Evolutionary conservation across 1,284 basidiomycete species (phyloP).

Genomic region (Pseudozyma thailandica): DNA sequence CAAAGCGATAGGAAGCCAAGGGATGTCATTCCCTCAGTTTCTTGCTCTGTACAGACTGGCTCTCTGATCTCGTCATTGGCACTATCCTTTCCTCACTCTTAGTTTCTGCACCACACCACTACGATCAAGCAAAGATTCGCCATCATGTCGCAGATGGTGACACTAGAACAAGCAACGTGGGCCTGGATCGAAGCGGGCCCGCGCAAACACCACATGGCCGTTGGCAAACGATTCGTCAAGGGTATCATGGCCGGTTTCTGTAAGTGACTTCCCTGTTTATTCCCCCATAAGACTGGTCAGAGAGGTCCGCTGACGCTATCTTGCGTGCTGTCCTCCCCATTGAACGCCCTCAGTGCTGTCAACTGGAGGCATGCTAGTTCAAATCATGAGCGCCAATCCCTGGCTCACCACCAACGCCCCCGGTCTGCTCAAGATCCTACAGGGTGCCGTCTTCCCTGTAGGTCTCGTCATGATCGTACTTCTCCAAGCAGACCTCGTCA

Average conservation of each 20-base stretch:
- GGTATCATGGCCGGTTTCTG: conserved; percentile 54
- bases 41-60: too few relatives aligned
- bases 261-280: conserved; percentile 9
- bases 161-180: conserved; percentile 59
- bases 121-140: background rate
- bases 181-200: conserved; percentile 56
- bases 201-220: conserved; percentile 42
- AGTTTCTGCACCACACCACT: too few relatives aligned
- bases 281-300: too few relatives aligned
- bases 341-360: conserved; percentile 35
- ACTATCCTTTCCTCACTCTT: background rate
- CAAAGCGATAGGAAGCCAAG: too few relatives aligned
- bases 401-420: conserved; percentile 56
- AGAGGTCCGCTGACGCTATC: too few relatives aligned
- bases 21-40: too few relatives aligned
- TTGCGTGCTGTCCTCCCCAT: too few relatives aligned
- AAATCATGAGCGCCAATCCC: conserved; percentile 56
- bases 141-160: conserved; percentile 53
- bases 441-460: conserved; percentile 55
- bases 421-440: conserved; percentile 54
- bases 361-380: conserved; percentile 53
- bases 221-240: conserved; percentile 53
- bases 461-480: conserved; percentile 61
- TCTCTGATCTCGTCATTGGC: too few relatives aligned
- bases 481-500: conserved; percentile 56